Evolutionary conservation across 768 basidiomycete genomes (phyloP), one percentile per base, ranked within the genome.

Genomic region (Podaxis pistillaris): DNA sequence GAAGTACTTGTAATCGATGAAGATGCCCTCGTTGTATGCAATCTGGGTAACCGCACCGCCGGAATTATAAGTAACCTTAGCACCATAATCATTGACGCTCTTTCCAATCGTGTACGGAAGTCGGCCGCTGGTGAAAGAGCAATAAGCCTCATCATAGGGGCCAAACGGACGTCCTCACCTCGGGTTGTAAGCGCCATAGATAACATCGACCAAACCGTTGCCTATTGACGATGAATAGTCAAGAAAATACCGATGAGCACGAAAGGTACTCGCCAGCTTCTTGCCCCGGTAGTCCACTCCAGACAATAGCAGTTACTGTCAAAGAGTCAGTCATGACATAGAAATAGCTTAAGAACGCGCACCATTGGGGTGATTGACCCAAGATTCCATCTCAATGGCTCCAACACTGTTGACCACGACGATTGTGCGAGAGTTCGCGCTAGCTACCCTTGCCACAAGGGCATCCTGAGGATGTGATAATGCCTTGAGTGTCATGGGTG

Each of bases 321-420:
- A 26, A 19, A 37, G 36, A 12, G 46, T 17, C 41, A 58, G 17
- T 49, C 8, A 47, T 6, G 40, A 47, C 12, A 44, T 54, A 40
- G 5, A 38, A 22, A 7, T 5, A n/a, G 3, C 3, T 28, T 26
- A 17, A 13, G 30, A 26, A 2, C 1, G 63, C 75, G 33, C 61
- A 78, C 73, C 77, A 69, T 89, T 88, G 1, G 79, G 71, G 65
- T 87, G 76, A 56, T 79, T 78, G 46, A 85, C 82, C 84, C 86
- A 87, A 22, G 79, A 65, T 71, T 88, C 83, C 74, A 83, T 75
- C 33, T 77, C 76, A 55, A 87, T 81, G 0, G 84, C 81, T 0
- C 89, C 89, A 51, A 88, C 87, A 7, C 82, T 79, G 69, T 91
- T 85, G 4, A 89, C 78, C 9, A 90, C 81, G 40, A 91, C 89